Conservation (phyloP, 2,329 filamentous ascomycete genomes). For the Diaporthe sp. region DNA sequence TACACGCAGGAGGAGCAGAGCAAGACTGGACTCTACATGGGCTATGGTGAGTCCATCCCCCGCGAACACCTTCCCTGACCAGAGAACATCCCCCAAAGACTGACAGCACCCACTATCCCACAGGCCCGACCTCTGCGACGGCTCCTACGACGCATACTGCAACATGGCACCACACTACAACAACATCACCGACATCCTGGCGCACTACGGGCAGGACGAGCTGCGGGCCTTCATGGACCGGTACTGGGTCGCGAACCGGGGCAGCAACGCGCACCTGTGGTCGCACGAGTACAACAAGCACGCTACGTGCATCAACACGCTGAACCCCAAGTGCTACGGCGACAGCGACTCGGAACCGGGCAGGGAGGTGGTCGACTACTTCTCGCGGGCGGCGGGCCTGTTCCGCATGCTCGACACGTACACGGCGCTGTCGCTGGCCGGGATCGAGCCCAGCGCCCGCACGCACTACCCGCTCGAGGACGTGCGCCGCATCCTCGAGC, state of each 20-base stretch:
- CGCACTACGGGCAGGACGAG: conserved; percentile 53
- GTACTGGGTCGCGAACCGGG: conserved; percentile 57
- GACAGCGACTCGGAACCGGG: conserved; percentile 54
- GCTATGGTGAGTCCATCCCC: conserved; percentile 52
- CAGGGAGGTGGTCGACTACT: conserved; percentile 61
- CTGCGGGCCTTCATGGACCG: conserved; percentile 56
- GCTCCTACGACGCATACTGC: conserved; percentile 57
- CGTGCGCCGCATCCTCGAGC: conserved; percentile 57
- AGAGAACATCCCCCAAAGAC: neutral
- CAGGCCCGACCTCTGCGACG: conserved; percentile 60
- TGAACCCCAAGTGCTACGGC: conserved; percentile 74
- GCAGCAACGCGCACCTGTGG: conserved; percentile 67
- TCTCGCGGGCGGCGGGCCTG: conserved; percentile 55
- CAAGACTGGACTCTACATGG: conserved; percentile 60
- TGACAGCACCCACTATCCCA: neutral
- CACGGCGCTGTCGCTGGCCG: conserved; percentile 51
- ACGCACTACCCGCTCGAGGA: conserved; percentile 58
- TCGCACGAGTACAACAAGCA: conserved; percentile 80
- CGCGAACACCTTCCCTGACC: neutral
- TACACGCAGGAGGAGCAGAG: conserved; percentile 55
- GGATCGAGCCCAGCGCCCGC: conserved; percentile 52
- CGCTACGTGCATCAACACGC: conserved; percentile 79
- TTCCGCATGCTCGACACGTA: conserved; percentile 59
- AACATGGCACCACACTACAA: conserved; percentile 56
- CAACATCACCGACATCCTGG: conserved; percentile 57